These are phyloP conservation scores for Mycena indigotica DNA, from an alignment of 768 basidiomycete genomes.

Conservation along the genomic window DNA sequence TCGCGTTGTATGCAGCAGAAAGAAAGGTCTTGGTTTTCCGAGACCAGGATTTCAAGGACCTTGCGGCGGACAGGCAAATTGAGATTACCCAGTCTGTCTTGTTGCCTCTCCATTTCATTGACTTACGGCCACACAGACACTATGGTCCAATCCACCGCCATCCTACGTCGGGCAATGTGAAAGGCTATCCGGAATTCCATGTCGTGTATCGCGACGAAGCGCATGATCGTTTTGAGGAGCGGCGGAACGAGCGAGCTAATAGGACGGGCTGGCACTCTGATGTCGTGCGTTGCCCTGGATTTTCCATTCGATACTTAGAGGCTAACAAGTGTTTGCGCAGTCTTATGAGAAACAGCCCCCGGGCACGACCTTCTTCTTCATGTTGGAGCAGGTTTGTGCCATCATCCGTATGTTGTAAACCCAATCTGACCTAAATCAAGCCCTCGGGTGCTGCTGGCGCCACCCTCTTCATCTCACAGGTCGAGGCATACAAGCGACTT, in stretches of 20 bases:
- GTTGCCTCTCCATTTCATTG: too few relatives aligned
- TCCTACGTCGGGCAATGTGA: constrained; percentile 53
- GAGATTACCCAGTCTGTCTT: constrained; percentile 54
- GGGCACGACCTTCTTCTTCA: constrained; percentile 58
- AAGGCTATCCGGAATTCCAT: constrained; percentile 61
- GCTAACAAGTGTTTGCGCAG: constrained; percentile 22
- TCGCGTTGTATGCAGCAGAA: constrained; percentile 54
- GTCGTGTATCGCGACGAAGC: constrained; percentile 57
- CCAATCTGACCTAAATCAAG: too few relatives aligned
- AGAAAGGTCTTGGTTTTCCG: constrained; percentile 58
- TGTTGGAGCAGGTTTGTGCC: too few relatives aligned
- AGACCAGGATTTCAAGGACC: constrained; percentile 63
- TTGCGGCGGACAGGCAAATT: constrained; percentile 54
- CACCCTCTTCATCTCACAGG: constrained; percentile 59
- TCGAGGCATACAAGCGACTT: constrained; percentile 61
- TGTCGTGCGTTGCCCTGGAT: constrained; percentile 36
- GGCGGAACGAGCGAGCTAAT: constrained; percentile 44
- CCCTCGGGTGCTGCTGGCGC: constrained; percentile 42
- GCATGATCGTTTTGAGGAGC: constrained; percentile 46
- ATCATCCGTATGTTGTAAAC: too few relatives aligned
- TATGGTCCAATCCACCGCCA: constrained; percentile 51
- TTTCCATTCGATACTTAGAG: background rate
- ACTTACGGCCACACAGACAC: too few relatives aligned
- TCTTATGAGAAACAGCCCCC: constrained; percentile 60
- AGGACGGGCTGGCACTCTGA: constrained; percentile 57